A percentile compares a stretch with the other conserved stretches of the same genome.
phyloP scores from a whole-genome alignment of 2,329 filamentous ascomycete genomes.

The Ceratocystis huliohia region DNA sequence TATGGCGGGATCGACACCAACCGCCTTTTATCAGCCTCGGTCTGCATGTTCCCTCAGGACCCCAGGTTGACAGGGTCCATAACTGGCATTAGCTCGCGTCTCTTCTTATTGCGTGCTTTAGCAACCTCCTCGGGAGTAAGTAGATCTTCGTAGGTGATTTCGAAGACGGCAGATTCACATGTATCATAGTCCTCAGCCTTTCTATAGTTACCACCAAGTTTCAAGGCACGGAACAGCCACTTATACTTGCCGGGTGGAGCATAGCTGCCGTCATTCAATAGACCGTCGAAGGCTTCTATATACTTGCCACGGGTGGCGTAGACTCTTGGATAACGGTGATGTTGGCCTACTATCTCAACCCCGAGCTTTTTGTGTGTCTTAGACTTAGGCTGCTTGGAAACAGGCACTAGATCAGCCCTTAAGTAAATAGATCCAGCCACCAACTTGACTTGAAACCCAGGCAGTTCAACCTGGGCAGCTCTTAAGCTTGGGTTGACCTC shows the following conservation, averaged over 20 bases:
- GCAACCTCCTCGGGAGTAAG: background rate
- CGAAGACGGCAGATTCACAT: slow-evolving; percentile 32
- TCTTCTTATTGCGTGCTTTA: background rate
- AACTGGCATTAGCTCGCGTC: background rate
- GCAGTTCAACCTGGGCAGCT: slow-evolving; percentile 24
- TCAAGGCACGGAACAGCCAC: slow-evolving; percentile 37
- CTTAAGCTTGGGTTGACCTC: background rate
- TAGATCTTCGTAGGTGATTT: slow-evolving; percentile 32
- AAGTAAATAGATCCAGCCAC: slow-evolving; percentile 32
- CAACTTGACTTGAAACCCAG: slow-evolving; percentile 29
- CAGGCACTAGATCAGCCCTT: slow-evolving; percentile 28
- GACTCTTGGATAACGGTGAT: slow-evolving; percentile 32
- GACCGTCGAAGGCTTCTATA: slow-evolving; percentile 34
- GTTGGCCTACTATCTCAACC: slow-evolving; percentile 33
- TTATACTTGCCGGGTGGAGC: slow-evolving; percentile 39
- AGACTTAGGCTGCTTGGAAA: background rate
- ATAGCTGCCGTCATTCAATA: slow-evolving; percentile 35
- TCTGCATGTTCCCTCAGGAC: background rate
- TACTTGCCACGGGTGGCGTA: slow-evolving; percentile 24
- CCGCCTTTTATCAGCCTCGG: background rate
- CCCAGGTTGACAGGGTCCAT: background rate
- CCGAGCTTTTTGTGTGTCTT: slow-evolving; percentile 28
- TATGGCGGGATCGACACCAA: background rate
- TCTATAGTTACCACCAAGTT: slow-evolving; percentile 38
- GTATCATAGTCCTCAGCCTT: slow-evolving; percentile 37